These are phyloP conservation scores for Spiromastix sp. DNA, from an alignment of 2,329 filamentous ascomycete species.

Conservation along the genomic window DNA sequence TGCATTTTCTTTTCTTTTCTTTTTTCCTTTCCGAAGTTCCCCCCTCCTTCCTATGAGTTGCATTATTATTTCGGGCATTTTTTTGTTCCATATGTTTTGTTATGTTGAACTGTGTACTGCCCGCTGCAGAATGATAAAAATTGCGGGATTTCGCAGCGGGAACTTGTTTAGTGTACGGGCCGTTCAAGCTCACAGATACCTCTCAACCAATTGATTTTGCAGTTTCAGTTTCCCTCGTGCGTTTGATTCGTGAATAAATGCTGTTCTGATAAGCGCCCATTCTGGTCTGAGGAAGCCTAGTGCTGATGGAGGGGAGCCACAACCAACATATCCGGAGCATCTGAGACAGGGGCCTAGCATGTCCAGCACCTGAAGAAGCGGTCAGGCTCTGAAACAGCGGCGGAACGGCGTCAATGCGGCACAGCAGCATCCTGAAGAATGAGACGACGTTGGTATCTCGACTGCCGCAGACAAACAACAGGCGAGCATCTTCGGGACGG, in stretches of 20 bases:
- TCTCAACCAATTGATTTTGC: slow-evolving; percentile 11
- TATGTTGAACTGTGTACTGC: neutral
- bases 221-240: slow-evolving; percentile 1
- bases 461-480: too few species aligned
- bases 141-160: too few species aligned
- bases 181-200: slow-evolving; percentile 5
- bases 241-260: slow-evolving; percentile 6
- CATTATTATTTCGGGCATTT: too few species aligned
- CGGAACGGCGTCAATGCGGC: too few species aligned
- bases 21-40: slow-evolving; percentile 11
- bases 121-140: too few species aligned
- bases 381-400: too few species aligned
- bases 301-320: too few species aligned
- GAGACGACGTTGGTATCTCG: too few species aligned
- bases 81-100: neutral
- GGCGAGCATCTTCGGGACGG: too few species aligned
- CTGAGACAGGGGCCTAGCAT: neutral
- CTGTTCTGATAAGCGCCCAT: slow-evolving; percentile 6
- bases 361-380: too few species aligned
- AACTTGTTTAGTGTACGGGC: slow-evolving; percentile 15
- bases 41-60: slow-evolving; percentile 15
- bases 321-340: neutral
- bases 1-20: slow-evolving; percentile 8
- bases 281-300: too few species aligned
- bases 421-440: too few species aligned